Evolutionary conservation across 805 yeast genomes (phyloP).

Genomic region (Tetrapisispora taiwanensis): DNA sequence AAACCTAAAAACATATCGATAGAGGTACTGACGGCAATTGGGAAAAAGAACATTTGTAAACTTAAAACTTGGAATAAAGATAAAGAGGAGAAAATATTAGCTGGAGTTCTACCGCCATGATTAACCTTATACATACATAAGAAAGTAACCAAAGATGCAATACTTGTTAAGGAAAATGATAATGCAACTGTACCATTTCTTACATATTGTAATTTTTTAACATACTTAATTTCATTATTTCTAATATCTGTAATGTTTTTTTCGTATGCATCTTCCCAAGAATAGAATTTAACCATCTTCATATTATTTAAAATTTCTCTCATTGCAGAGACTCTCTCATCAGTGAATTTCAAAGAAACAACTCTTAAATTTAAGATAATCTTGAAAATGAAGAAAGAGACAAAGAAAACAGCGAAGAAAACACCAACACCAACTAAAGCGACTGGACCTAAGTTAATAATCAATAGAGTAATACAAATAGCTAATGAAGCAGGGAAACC

Average conservation of each 20-base stretch:
- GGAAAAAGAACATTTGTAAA: constrained; percentile 55
- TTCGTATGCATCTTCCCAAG: constrained; percentile 82
- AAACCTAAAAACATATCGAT: constrained; percentile 59
- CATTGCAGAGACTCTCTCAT: constrained; percentile 61
- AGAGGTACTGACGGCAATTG: constrained; percentile 57
- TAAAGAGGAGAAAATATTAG: constrained; percentile 58
- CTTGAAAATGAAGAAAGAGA: constrained; percentile 39
- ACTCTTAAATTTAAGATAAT: constrained; percentile 46
- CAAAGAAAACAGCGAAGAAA: constrained; percentile 31
- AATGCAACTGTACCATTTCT: constrained; percentile 57
- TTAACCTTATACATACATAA: constrained; percentile 38
- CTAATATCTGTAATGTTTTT: constrained; percentile 47
- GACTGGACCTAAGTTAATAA: constrained; percentile 60
- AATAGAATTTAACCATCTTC: constrained; percentile 77
- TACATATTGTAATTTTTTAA: constrained; percentile 53
- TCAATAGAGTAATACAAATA: constrained; percentile 53
- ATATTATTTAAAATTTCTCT: constrained; percentile 71
- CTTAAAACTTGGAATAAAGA: constrained; percentile 56
- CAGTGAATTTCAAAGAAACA: constrained; percentile 56
- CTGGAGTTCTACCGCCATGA: constrained; percentile 38
- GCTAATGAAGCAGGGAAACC: constrained; percentile 55
- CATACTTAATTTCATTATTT: constrained; percentile 46
- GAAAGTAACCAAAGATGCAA: constrained; percentile 60
- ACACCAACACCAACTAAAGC: constrained; percentile 64
- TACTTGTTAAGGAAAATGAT: constrained; percentile 55